Base-by-base conservation (phyloP, 441 rosid genomes). In the Euphorbia schlechtendalii region DNA sequence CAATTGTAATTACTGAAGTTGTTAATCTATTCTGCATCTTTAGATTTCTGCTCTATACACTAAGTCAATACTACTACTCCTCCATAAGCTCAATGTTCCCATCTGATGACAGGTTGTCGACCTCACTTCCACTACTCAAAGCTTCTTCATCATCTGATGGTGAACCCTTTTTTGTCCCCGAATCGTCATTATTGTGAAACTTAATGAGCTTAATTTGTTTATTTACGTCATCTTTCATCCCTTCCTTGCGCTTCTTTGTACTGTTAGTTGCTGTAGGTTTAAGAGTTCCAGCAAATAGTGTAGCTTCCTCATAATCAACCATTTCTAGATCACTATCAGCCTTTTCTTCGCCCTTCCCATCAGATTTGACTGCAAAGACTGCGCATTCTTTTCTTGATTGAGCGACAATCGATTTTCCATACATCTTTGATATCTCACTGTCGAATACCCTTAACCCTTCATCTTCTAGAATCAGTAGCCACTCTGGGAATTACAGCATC, bases 231-330 rank as follows among this genome's bases (percentile, higher is more conserved):
- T 58, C 69, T 20, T 56, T 59, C 63, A 72, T 63, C 72, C 73
- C 82, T 61, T 83, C 89, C 82, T 84, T 88, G 60, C 90, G 92
- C 65, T 91, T 87, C 77, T 85, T 88, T 24, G 78, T 73, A 36
- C 71, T 74, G 51, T 71, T 64, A 58, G 52, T 48, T 58, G 67
- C 56, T 2, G 59, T 32, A 38, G 68, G 41, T 71, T 46, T 67
- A 65, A 70, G 54, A 36, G 38, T 4, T 56, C 52, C 43, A 51
- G 75, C 57, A 32, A 70, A 22, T 5, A 64, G 71, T 60, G 62
- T 69, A 45, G 38, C 34, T 15, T 67, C 74, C 74, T 60, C 43
- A 17, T 71, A 63, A 69, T 79, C 86, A 67, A 69, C 72, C 91
- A 86, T 86, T 61, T 82, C 80, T 43, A 72, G 18, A 70, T 74